Evolutionary conservation across 805 yeast genomes (phyloP).

Genomic region (Gaillardinia entomophila): DNA sequence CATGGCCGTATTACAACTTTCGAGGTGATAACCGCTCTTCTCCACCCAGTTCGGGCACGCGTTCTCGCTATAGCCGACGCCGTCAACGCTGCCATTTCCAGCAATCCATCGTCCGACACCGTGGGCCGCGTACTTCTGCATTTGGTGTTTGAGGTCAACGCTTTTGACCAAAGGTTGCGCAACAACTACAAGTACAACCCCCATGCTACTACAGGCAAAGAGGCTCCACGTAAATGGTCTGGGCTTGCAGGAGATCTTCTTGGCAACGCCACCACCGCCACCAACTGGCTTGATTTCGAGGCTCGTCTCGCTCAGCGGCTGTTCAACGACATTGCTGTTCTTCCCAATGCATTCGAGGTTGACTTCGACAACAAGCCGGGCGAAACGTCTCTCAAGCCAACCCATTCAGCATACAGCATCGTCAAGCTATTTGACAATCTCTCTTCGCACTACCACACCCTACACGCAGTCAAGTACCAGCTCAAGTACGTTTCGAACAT

Average conservation of each 20-base stretch:
- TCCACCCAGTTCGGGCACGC: conserved; percentile 43
- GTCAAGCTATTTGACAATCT: conserved; percentile 52
- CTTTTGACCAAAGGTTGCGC: conserved; percentile 49
- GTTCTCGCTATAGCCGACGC: conserved; percentile 19
- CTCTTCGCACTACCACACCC: conserved; percentile 48
- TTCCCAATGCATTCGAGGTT: conserved; percentile 47
- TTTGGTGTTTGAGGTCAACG: conserved; percentile 49
- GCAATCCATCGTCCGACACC: conserved; percentile 17
- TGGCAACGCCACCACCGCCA: conserved; percentile 20
- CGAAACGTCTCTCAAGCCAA: conserved; percentile 37
- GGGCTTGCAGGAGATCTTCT: conserved; percentile 42
- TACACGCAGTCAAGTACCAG: conserved; percentile 46
- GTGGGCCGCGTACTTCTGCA: conserved; percentile 52
- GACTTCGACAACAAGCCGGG: conserved; percentile 44
- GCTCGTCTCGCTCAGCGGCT: conserved; percentile 44
- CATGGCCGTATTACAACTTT: conserved; percentile 23
- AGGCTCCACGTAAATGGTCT: conserved; percentile 35
- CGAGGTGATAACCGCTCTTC: conserved; percentile 40
- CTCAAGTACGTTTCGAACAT: conserved; percentile 49
- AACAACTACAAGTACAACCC: conserved; percentile 45
- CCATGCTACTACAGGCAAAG: conserved; percentile 12
- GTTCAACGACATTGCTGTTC: conserved; percentile 45
- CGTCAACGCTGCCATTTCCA: conserved; percentile 18
- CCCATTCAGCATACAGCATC: conserved; percentile 55
- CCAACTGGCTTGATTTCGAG: conserved; percentile 52